A percentile compares a stretch with the other conserved stretches of the same genome.
phyloP scores from a whole-genome alignment of 805 yeast genomes.

The Hanseniaspora clermontiae region DNA sequence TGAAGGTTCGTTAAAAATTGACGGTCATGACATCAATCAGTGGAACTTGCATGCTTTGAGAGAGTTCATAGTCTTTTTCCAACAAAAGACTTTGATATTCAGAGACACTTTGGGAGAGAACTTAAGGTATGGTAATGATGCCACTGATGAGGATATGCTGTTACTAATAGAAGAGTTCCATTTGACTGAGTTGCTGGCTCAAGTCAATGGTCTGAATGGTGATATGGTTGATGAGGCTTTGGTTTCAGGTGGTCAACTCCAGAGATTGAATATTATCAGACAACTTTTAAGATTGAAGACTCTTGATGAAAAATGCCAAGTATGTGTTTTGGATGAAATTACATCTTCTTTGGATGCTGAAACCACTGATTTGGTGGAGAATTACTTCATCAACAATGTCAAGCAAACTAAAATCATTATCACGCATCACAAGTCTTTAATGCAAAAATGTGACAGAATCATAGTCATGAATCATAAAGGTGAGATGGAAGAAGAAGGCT shows the following conservation, averaged over 20 bases:
- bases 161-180: conserved; percentile 36
- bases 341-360: conserved; percentile 74
- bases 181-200: conserved; percentile 41
- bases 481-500: conserved; percentile 35
- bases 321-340: conserved; percentile 69
- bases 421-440: conserved; percentile 63
- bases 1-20: conserved; percentile 33
- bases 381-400: conserved; percentile 32
- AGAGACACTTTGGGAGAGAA: conserved; percentile 66
- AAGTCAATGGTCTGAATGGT: conserved; percentile 46
- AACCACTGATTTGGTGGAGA: conserved; percentile 39
- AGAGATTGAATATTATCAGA: conserved; percentile 71
- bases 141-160: conserved; percentile 29
- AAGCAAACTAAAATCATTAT: conserved; percentile 37
- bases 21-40: conserved; percentile 35
- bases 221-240: conserved; percentile 42
- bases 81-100: conserved; percentile 61
- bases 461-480: conserved; percentile 40
- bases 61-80: conserved; percentile 49
- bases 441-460: conserved; percentile 42
- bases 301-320: conserved; percentile 24
- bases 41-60: conserved; percentile 41
- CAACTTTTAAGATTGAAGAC: conserved; percentile 59
- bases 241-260: conserved; percentile 85
- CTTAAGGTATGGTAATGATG: conserved; percentile 45